Base-by-base conservation (phyloP, 2,329 filamentous ascomycete species). In the Pseudocercospora macadamiae region DNA sequence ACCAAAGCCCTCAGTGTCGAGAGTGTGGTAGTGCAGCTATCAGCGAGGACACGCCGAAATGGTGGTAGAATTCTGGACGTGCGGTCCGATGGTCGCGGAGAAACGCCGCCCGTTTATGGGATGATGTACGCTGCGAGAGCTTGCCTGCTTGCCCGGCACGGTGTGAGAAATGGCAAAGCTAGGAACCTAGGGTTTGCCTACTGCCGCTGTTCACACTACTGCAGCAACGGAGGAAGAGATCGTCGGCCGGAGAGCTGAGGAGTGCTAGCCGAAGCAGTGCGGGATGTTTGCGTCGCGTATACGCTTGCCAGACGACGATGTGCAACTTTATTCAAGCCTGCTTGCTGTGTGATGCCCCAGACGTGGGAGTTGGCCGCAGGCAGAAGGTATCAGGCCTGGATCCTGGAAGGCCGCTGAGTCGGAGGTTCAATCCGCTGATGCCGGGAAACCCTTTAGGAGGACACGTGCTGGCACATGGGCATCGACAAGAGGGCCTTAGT, bases 11-110 rank as follows among this genome's bases (percentile, higher is more conserved):
- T 32, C n/a, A 18, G 12, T 21, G 51, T 26, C 21, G 30, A 54
- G 42, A n/a, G 45, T 16, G 14, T 18, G 23, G 45, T n/a, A 28
- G 23, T 39, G 45, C 23, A 51, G 53, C 18, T 14, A 47, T n/a
- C 36, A 62, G 62, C 62, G 57, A 60, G 54, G 57, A 60, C 57
- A 36, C 57, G 62, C 47, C 59, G 59, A 56, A 52, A 62, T 21
- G 62, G 32, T 58, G 62, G 57, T 49, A 54, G 62, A 64, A 62
- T 62, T 57, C 19, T 57, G 59, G 57, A 53, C 32, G 51, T 54
- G 57, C 59, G 57, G 62, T 54, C 59, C 62, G 62, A 36, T 54
- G n/a, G 47, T 58, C 51, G 59, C 62, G 62, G 62, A 59, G 62
- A 60, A 57, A 44, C 51, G 57, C 62, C 59, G 47, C n/a, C 47